These are phyloP conservation scores for Durio zibethinus DNA, from an alignment of 345 rosid genomes.

Conservation along the genomic window DNA sequence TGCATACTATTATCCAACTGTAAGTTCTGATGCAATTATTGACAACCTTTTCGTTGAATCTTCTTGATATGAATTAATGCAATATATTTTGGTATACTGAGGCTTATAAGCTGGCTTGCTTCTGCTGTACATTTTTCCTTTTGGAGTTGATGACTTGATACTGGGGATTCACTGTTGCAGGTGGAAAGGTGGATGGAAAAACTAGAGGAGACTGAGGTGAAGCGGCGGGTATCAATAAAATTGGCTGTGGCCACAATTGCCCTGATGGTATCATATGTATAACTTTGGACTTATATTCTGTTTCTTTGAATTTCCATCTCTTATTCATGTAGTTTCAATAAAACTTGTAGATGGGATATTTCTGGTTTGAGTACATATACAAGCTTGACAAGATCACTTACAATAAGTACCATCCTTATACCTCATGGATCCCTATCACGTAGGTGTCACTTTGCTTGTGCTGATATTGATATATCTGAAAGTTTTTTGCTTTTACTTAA, in stretches of 20 bases:
- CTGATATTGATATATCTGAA: constrained; percentile 1
- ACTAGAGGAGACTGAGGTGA: constrained; percentile 83
- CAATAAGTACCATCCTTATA: constrained; percentile 97
- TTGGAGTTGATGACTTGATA: constrained; percentile 7
- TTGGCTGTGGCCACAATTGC: constrained; percentile 49
- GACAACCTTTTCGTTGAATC: constrained; percentile 5
- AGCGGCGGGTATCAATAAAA: constrained; percentile 64
- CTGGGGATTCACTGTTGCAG: constrained; percentile 34
- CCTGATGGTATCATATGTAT: constrained; percentile 44
- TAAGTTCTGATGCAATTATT: constrained; percentile 37
- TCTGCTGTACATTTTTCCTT: background rate
- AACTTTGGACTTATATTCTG: constrained; percentile 2
- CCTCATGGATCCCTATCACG: constrained; percentile 99
- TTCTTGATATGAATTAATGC: background rate
- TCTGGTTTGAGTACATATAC: constrained; percentile 87
- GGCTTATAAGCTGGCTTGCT: constrained; percentile 4
- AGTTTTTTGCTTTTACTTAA: constrained; percentile 5
- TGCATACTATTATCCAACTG: constrained; percentile 98
- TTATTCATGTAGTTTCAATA: constrained; percentile 22
- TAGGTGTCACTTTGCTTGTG: constrained; percentile 34
- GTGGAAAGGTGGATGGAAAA: constrained; percentile 98
- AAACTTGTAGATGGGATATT: constrained; percentile 59
- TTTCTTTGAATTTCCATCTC: background rate
- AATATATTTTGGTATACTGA: constrained; percentile 14
- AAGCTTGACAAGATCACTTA: constrained; percentile 88